Conservation (phyloP, 2,329 filamentous ascomycete genomes). For the Aurifilum marmelostoma region DNA sequence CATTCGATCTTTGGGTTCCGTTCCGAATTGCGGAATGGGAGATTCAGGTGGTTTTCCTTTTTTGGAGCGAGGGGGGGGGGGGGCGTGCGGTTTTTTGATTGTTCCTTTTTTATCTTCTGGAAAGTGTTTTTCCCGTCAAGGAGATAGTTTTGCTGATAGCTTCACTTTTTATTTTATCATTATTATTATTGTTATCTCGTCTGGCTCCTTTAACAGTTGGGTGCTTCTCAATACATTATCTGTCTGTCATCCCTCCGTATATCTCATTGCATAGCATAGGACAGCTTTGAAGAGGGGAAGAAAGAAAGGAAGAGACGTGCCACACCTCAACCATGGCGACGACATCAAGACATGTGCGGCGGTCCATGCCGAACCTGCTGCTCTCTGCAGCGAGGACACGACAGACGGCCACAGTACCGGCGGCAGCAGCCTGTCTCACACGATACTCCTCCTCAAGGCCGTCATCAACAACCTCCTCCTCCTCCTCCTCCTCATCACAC, state of each 20-base stretch:
- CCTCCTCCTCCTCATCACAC: neutral
- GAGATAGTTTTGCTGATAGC: neutral
- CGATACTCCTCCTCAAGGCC: neutral
- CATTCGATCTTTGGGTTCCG: neutral
- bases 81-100: neutral
- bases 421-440: constrained; percentile 13
- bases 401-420: neutral
- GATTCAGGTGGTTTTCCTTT: too few relatives aligned
- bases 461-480: neutral
- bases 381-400: constrained; percentile 2
- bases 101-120: neutral
- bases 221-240: too few relatives aligned
- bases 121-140: too few relatives aligned
- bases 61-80: too few relatives aligned
- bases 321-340: constrained; percentile 19
- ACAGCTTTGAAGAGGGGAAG: too few relatives aligned
- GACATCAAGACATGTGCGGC: constrained; percentile 23
- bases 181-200: neutral
- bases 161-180: neutral
- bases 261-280: too few relatives aligned
- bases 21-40: neutral
- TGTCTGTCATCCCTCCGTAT: too few relatives aligned
- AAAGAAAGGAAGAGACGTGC: neutral
- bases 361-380: constrained; percentile 21
- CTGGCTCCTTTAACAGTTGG: neutral